Evolutionary conservation across 78 protist genomes (phyloP).

Genomic region (Dictyostelium brefeldianum): DNA sequence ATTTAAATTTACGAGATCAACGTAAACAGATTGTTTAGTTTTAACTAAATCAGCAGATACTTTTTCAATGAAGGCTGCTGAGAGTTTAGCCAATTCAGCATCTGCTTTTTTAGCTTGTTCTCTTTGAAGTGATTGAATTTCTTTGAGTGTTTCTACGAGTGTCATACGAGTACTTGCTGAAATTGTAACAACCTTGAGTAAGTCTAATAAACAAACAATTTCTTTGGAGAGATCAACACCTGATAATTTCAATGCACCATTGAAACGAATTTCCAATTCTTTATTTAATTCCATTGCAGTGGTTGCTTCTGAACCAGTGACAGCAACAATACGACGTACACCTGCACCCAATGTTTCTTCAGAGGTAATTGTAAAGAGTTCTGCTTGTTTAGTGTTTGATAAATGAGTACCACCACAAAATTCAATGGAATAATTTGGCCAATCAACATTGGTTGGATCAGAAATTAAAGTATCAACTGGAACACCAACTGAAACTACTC

Average conservation of each 20-base stretch:
- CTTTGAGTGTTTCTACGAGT: neutral
- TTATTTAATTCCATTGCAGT: constrained; percentile 42
- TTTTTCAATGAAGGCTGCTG: neutral
- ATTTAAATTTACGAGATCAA: constrained; percentile 44
- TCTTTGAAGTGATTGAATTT: constrained; percentile 7
- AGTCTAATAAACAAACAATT: constrained; percentile 17
- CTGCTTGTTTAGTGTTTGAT: constrained; percentile 80
- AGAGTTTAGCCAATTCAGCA: neutral
- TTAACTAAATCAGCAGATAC: neutral
- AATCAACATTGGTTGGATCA: constrained; percentile 79
- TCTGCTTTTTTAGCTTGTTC: constrained; percentile 39
- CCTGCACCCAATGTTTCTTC: constrained; percentile 96
- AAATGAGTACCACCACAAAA: constrained; percentile 98
- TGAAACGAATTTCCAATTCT: constrained; percentile 24
- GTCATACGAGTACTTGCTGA: constrained; percentile 21
- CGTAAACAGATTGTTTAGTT: constrained; percentile 17
- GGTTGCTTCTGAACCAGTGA: constrained; percentile 89
- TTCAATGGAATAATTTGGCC: constrained; percentile 90
- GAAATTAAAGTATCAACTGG: constrained; percentile 83
- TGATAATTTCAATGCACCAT: constrained; percentile 29
- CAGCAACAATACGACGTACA: constrained; percentile 92
- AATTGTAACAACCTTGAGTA: neutral
- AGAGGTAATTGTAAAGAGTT: constrained; percentile 82
- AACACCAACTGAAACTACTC: constrained; percentile 95
- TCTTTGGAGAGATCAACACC: constrained; percentile 57